Conservation (phyloP, 345 rosid species). For the Eucalyptus erythrocorys region DNA sequence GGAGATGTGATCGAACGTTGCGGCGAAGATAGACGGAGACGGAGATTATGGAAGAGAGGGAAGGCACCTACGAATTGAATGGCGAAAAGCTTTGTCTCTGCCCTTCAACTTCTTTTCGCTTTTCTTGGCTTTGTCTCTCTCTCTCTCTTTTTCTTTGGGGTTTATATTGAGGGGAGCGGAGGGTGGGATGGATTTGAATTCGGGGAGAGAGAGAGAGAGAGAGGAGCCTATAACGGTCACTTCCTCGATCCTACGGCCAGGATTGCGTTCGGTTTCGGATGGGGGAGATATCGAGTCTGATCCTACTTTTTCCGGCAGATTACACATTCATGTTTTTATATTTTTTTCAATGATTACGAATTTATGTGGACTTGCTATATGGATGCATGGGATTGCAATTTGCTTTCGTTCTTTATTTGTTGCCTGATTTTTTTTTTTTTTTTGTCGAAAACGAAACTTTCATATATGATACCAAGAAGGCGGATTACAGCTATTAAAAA, state of each 20-base stretch:
- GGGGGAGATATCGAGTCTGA: neutral
- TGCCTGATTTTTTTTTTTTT: no score
- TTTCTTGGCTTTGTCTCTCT: neutral
- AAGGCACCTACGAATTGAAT: neutral
- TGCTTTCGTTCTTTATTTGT: neutral
- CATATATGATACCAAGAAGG: no score
- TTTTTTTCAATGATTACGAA: neutral
- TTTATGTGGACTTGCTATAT: neutral
- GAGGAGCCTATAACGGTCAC: conserved; percentile 38
- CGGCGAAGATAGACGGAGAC: neutral
- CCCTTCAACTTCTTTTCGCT: neutral
- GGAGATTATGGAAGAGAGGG: neutral
- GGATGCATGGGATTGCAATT: neutral
- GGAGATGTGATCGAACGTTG: neutral
- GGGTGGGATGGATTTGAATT: neutral
- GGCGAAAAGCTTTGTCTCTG: neutral
- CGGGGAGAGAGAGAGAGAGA: neutral
- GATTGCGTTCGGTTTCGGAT: neutral
- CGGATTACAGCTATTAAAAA: no score
- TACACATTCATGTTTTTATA: neutral
- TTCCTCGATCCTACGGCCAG: conserved; percentile 25
- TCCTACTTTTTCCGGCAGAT: neutral
- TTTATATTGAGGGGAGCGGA: neutral
- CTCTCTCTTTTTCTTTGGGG: neutral
- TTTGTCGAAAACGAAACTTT: no score